Base-by-base conservation (phyloP, 139 green algal genomes). In the Tetradesmus lagerheimii region DNA sequence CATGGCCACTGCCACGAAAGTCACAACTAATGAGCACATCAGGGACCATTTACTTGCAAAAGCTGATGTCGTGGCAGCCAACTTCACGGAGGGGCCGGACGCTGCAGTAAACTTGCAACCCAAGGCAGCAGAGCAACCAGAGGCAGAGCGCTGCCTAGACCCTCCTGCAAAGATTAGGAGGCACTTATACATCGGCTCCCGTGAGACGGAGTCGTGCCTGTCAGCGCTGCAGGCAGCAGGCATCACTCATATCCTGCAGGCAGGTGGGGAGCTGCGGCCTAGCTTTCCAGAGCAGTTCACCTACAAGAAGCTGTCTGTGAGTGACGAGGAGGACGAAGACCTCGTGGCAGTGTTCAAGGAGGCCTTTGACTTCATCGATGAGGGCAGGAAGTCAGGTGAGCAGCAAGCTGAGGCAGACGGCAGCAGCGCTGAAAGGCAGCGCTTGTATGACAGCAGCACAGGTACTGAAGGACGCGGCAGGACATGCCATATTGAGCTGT, bases 351-450 rank as follows among this genome's bases (percentile, higher is more conserved):
- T 74, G 16, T 90, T 94, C 5, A 86, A 64, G 18, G 82, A 86
- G 62, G 88, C 85, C 50, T 94, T 94, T 84, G 50, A 78, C 12
- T 94, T 94, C 80, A 93, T 94, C 11, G 79, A 92, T 34, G 76
- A 79, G 1, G 91, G 53, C 14, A 41, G 86, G 1, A 62, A 80
- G 20, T 43, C 11, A 23, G 83, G 83, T 88, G 83, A 64, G 83
- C 37, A 71, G 57, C 57, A n/a, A n/a, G 57, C n/a, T n/a, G n/a
- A n/a, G n/a, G n/a, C 9, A 23, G n/a, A 14, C 3, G 12, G 31
- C 57, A 31, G 57, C 57, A 27, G 50, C 25, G 25, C 25, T 71
- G 57, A 39, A 85, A 71, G 23, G n/a, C 23, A 25, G 20, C 50
- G 25, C 2, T 14, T 64, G 50, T 14, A 27, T 27, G 4, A 23